A percentile compares a stretch with the other conserved stretches of the same genome.
phyloP scores from a whole-genome alignment of 164 flowering plant species.

The Berberis thunbergii region DNA sequence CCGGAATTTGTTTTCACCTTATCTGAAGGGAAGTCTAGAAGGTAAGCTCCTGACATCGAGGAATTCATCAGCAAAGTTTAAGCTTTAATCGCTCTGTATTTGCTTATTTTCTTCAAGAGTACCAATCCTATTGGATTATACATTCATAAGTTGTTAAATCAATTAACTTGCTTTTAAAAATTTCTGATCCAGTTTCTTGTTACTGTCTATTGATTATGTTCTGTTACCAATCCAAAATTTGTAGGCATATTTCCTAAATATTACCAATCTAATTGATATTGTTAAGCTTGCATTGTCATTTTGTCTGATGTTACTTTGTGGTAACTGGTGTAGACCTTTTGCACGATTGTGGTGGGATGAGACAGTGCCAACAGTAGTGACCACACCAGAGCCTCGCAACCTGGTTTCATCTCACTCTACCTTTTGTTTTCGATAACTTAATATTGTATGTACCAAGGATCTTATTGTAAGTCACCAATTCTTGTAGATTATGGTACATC shows the following conservation, averaged over 20 bases:
- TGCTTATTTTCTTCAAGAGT: not conserved
- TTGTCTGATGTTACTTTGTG: not conserved
- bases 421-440: not conserved
- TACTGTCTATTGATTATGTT: not conserved
- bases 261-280: not conserved
- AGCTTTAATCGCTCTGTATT: not conserved
- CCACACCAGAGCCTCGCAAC: constrained; percentile 28
- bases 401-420: constrained; percentile 23
- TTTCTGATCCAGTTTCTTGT: not conserved
- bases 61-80: not conserved
- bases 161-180: not conserved
- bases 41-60: constrained; percentile 17
- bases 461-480: constrained; percentile 1
- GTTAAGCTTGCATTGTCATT: not conserved
- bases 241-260: not conserved
- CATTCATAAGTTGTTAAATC: too few species aligned
- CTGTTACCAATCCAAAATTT: too few species aligned
- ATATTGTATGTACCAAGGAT: not conserved
- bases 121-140: not conserved
- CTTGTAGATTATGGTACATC: constrained; percentile 41
- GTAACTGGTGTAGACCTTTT: constrained; percentile 34
- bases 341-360: constrained; percentile 77
- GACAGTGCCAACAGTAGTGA: constrained; percentile 44
- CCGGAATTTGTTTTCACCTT: constrained; percentile 42
- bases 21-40: constrained; percentile 38